Percentiles rank a stretch among this genome's conserved stretches.
Conservation (phyloP, 2,329 filamentous ascomycete genomes). For the Penicillium sp. region DNA sequence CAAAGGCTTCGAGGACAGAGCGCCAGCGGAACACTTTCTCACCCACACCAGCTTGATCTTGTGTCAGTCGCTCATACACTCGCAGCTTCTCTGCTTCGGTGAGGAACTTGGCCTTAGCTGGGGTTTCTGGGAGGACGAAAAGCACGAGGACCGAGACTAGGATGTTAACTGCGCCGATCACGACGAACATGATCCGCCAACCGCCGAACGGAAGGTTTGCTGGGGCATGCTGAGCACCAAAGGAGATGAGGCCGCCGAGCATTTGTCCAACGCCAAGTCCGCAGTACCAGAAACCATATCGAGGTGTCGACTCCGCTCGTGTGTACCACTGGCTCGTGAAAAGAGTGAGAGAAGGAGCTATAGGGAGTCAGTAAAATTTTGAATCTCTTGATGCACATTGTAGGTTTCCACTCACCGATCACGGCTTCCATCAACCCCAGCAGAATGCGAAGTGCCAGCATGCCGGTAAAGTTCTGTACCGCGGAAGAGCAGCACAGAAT, state of each 20-base stretch:
- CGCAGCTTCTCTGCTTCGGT: constrained; percentile 18
- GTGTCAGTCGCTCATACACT: constrained; percentile 18
- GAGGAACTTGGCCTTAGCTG: constrained; percentile 26
- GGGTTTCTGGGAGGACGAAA: constrained; percentile 24
- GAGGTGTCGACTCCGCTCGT: constrained; percentile 26
- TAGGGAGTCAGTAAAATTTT: not conserved
- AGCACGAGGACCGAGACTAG: constrained; percentile 22
- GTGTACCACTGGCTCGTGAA: constrained; percentile 34
- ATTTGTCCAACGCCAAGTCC: constrained; percentile 32
- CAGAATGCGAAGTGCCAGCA: constrained; percentile 56
- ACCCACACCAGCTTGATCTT: constrained; percentile 17
- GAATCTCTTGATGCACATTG: not conserved
- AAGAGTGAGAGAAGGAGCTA: constrained; percentile 28
- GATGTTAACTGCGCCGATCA: constrained; percentile 29
- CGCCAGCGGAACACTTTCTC: constrained; percentile 24
- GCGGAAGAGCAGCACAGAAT: constrained; percentile 44
- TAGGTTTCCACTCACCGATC: constrained; percentile 19
- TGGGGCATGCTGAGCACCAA: constrained; percentile 31
- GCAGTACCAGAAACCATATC: constrained; percentile 34
- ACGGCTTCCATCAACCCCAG: constrained; percentile 55
- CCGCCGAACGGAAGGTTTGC: constrained; percentile 20
- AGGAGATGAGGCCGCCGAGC: constrained; percentile 32
- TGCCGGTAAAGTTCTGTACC: constrained; percentile 54
- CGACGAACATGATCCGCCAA: constrained; percentile 34
- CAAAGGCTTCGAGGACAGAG: constrained; percentile 23